These are phyloP conservation scores for Pythium phragmiticola DNA, from an alignment of 352 stramenopile genomes.

Conservation along the genomic window DNA sequence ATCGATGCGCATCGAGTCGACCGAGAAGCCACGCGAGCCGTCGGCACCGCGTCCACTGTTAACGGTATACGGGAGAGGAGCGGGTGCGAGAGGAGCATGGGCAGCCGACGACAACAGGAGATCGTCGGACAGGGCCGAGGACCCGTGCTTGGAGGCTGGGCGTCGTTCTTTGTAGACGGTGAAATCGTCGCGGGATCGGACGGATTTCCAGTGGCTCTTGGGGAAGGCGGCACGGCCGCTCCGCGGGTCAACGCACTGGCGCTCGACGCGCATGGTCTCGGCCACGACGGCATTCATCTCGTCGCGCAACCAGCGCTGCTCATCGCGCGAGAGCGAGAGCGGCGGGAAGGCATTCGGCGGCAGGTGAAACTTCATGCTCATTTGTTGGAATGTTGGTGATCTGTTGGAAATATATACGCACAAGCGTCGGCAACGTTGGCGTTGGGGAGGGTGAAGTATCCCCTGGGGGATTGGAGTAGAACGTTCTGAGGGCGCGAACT, in stretches of 20 bases:
- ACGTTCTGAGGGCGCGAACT: neutral
- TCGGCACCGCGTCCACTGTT: neutral
- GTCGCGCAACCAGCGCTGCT: constrained; percentile 29
- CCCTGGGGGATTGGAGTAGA: neutral
- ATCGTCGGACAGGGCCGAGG: neutral
- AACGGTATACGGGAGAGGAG: no score
- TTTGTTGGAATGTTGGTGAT: neutral
- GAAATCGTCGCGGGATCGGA: constrained; percentile 30
- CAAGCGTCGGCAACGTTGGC: neutral
- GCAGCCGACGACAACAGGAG: neutral
- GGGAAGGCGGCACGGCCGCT: constrained; percentile 28
- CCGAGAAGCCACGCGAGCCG: constrained; percentile 9
- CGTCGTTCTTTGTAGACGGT: constrained; percentile 33
- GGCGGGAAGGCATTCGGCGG: constrained; percentile 35
- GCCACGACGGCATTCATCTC: constrained; percentile 40
- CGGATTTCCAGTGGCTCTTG: constrained; percentile 33
- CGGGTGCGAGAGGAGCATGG: neutral
- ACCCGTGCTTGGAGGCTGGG: neutral
- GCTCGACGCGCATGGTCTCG: constrained; percentile 42
- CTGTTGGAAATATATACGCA: neutral
- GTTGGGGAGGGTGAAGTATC: neutral
- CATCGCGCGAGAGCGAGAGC: constrained; percentile 30
- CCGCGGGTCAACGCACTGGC: constrained; percentile 31
- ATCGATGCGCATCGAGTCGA: constrained; percentile 21
- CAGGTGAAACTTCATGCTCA: constrained; percentile 45